A percentile compares a stretch with the other conserved stretches of the same genome.
phyloP scores from a whole-genome alignment of 805 yeast genomes.

The Teunomyces stri region DNA sequence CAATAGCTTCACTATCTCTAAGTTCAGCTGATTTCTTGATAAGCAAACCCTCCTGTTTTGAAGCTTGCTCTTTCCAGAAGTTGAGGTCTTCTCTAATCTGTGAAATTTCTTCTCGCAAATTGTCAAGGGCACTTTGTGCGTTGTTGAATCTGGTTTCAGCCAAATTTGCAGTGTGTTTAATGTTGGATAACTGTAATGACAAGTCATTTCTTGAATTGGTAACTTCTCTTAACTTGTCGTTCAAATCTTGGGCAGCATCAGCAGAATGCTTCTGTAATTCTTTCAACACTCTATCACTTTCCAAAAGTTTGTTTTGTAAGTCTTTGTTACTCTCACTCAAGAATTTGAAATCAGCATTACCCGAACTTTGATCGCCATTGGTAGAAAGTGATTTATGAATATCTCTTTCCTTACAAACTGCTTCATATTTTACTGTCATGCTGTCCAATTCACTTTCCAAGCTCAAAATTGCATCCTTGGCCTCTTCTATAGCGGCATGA shows the following conservation, averaged over 20 bases:
- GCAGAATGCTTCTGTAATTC: slow-evolving; percentile 38
- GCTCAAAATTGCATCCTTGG: slow-evolving; percentile 64
- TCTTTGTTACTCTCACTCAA: slow-evolving; percentile 27
- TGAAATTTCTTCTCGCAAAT: slow-evolving; percentile 24
- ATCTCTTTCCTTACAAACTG: slow-evolving; percentile 67
- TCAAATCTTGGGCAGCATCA: slow-evolving; percentile 47
- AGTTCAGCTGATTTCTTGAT: slow-evolving; percentile 47
- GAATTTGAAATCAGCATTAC: slow-evolving; percentile 19
- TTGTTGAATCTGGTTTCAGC: slow-evolving; percentile 50
- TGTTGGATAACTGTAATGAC: slow-evolving; percentile 49
- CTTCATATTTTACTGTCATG: slow-evolving; percentile 49
- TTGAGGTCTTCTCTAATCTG: slow-evolving; percentile 26
- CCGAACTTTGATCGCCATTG: slow-evolving; percentile 9
- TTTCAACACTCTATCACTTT: slow-evolving; percentile 36
- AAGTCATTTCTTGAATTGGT: slow-evolving; percentile 38
- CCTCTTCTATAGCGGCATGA: slow-evolving; percentile 54
- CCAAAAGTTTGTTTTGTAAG: slow-evolving; percentile 31
- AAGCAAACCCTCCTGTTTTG: slow-evolving; percentile 36
- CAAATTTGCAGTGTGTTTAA: slow-evolving; percentile 53
- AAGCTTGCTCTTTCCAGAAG: slow-evolving; percentile 42
- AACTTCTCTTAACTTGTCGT: slow-evolving; percentile 26
- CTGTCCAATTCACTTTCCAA: slow-evolving; percentile 58
- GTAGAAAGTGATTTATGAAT: slow-evolving; percentile 42
- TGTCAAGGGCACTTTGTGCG: slow-evolving; percentile 34
- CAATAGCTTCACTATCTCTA: slow-evolving; percentile 46